Percentiles rank a stretch among this genome's conserved stretches.
These are phyloP conservation scores for Diaporthe sp. DNA, from an alignment of 2,329 filamentous ascomycete species.

Conservation along the genomic window DNA sequence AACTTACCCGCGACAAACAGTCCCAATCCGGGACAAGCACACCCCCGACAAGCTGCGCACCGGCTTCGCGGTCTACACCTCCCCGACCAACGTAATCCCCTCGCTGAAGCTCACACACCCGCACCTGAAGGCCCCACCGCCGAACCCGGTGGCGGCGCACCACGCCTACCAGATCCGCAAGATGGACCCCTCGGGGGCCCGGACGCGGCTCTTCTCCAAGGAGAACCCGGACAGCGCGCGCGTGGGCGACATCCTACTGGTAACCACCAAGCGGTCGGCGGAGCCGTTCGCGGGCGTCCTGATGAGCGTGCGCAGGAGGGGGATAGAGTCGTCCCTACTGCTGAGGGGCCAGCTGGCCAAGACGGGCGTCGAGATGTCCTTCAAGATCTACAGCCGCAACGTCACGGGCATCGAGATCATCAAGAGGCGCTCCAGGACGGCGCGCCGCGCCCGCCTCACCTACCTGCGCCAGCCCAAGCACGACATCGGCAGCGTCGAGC, in stretches of 20 bases:
- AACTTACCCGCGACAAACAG: constrained; percentile 35
- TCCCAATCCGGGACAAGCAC: constrained; percentile 44
- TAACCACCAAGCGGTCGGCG: constrained; percentile 80
- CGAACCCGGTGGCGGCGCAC: constrained; percentile 73
- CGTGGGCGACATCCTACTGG: constrained; percentile 90
- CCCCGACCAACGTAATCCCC: constrained; percentile 29
- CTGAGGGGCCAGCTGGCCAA: constrained; percentile 88
- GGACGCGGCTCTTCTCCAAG: constrained; percentile 82
- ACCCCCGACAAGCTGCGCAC: constrained; percentile 46
- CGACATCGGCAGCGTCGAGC: constrained; percentile 87
- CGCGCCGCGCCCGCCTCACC: constrained; percentile 86
- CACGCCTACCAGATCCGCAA: constrained; percentile 74
- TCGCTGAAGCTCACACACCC: constrained; percentile 26
- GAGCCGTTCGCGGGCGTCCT: constrained; percentile 93
- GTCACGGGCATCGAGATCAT: constrained; percentile 94
- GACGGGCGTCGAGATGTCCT: constrained; percentile 96
- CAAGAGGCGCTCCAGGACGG: constrained; percentile 85
- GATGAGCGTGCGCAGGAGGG: constrained; percentile 86
- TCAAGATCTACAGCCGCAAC: constrained; percentile 92
- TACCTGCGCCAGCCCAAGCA: constrained; percentile 92
- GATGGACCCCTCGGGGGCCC: constrained; percentile 87
- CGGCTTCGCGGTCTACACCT: constrained; percentile 61
- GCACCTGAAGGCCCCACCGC: constrained; percentile 34
- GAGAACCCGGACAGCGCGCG: constrained; percentile 82
- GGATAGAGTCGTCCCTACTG: constrained; percentile 88